A percentile compares a stretch with the other conserved stretches of the same genome.
Conservation (phyloP, 2,329 filamentous ascomycete species). For the Cladorrhinum sp. region DNA sequence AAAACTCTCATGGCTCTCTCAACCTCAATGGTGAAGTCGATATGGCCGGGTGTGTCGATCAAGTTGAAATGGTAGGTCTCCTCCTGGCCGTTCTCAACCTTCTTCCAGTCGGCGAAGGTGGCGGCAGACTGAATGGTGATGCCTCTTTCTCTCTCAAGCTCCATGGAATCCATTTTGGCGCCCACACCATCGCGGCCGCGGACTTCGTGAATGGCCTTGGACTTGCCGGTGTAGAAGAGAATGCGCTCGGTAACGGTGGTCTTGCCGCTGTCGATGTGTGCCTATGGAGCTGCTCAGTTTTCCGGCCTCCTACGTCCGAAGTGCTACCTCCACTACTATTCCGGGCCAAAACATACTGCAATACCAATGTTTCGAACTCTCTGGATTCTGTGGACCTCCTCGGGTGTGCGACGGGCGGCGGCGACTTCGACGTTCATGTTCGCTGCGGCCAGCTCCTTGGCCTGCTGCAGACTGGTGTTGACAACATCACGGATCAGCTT, state of each 20-base stretch:
- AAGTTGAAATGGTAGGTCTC: constrained; percentile 96
- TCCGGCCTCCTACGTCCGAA: background rate
- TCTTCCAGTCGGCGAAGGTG: constrained; percentile 94
- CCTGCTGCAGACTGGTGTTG: constrained; percentile 46
- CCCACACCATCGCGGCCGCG: constrained; percentile 91
- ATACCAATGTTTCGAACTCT: constrained; percentile 96
- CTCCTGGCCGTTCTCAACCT: constrained; percentile 70
- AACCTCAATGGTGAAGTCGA: constrained; percentile 98
- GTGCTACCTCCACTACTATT: background rate
- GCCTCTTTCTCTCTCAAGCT: constrained; percentile 94
- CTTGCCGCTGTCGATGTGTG: constrained; percentile 98
- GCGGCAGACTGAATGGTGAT: constrained; percentile 99
- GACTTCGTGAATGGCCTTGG: constrained; percentile 96
- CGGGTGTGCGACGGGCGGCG: constrained; percentile 74
- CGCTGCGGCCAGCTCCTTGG: constrained; percentile 50
- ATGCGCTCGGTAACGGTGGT: constrained; percentile 96
- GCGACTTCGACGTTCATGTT: constrained; percentile 58
- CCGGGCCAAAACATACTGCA: constrained; percentile 58
- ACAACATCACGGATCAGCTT: constrained; percentile 3
- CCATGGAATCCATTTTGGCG: constrained; percentile 99
- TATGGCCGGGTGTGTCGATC: constrained; percentile 97
- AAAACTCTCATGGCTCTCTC: constrained; percentile 92
- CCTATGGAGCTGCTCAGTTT: constrained; percentile 46
- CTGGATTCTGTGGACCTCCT: constrained; percentile 73
- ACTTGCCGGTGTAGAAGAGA: constrained; percentile 95